Evolutionary conservation across 2,329 filamentous ascomycete species (phyloP).

Genomic region (Apiospora aurea): DNA sequence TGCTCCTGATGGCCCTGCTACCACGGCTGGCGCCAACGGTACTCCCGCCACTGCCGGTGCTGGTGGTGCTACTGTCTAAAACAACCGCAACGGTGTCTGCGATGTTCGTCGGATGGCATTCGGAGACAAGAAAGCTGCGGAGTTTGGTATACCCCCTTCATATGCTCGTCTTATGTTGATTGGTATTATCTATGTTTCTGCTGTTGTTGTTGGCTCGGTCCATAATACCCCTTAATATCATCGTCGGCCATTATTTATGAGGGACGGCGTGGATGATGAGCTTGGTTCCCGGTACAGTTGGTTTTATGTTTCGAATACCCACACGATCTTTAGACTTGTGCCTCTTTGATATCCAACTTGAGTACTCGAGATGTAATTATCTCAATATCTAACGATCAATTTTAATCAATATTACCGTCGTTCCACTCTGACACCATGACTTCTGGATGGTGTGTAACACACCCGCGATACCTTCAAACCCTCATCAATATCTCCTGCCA

Average conservation of each 20-base stretch:
- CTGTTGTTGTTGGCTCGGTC: not conserved
- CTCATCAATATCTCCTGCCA: not conserved
- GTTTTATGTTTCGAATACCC: not conserved
- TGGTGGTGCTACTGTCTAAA: conserved; percentile 1
- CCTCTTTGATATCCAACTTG: too few species aligned
- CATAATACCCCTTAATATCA: conserved; percentile 20
- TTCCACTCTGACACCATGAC: not conserved
- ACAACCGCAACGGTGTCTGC: not conserved
- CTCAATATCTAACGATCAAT: not conserved
- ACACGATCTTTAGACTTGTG: conserved; percentile 17
- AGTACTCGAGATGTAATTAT: not conserved
- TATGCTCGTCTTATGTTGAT: not conserved
- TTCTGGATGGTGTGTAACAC: too few species aligned
- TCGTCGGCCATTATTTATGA: not conserved
- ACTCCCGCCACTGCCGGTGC: not conserved
- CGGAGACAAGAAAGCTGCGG: not conserved
- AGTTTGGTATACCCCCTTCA: not conserved
- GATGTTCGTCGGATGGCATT: too few species aligned
- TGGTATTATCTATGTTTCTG: not conserved
- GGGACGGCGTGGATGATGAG: not conserved
- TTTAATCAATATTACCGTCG: not conserved
- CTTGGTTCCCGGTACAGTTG: not conserved
- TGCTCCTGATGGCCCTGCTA: conserved; percentile 28
- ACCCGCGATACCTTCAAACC: too few species aligned
- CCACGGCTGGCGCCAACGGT: conserved; percentile 19